phyloP scores from a whole-genome alignment of 192 early-diverging fungal species.

The Gonapodya prolifera region DNA sequence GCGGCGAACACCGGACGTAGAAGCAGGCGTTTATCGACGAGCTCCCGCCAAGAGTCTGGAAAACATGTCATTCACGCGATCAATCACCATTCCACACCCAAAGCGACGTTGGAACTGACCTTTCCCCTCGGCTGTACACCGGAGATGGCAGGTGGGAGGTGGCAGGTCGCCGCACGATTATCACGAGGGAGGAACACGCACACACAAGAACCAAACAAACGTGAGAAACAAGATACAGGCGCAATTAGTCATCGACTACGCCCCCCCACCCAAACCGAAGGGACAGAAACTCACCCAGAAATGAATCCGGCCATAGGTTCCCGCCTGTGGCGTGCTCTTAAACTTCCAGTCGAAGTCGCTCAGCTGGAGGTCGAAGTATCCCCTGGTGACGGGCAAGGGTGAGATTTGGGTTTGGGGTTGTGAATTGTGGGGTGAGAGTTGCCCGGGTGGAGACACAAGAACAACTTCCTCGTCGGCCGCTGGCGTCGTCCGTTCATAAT shows the following conservation, averaged over 20 bases:
- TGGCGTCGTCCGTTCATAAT: too few species aligned
- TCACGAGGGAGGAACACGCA: too few species aligned
- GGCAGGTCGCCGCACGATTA: too few species aligned
- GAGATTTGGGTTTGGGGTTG: too few species aligned
- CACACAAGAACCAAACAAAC: too few species aligned
- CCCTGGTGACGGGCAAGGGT: too few species aligned
- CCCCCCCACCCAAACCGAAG: background rate
- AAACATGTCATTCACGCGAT: too few species aligned
- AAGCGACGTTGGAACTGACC: background rate
- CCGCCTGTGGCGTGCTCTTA: background rate
- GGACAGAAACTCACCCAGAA: conserved; percentile 1
- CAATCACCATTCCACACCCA: background rate
- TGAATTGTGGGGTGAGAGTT: too few species aligned
- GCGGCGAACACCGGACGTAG: background rate
- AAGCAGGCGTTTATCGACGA: conserved; percentile 4
- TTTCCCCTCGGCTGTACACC: background rate
- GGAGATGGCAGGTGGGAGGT: background rate
- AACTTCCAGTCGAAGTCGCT: conserved; percentile 6
- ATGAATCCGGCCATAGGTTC: background rate
- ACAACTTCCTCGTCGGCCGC: too few species aligned
- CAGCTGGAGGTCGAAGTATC: background rate
- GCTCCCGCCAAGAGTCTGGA: conserved; percentile 3
- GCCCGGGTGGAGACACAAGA: too few species aligned
- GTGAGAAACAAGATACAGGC: too few species aligned
- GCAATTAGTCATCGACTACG: too few species aligned